Conservation (phyloP, 352 stramenopile species). For the Pythium diclinum region DNA sequence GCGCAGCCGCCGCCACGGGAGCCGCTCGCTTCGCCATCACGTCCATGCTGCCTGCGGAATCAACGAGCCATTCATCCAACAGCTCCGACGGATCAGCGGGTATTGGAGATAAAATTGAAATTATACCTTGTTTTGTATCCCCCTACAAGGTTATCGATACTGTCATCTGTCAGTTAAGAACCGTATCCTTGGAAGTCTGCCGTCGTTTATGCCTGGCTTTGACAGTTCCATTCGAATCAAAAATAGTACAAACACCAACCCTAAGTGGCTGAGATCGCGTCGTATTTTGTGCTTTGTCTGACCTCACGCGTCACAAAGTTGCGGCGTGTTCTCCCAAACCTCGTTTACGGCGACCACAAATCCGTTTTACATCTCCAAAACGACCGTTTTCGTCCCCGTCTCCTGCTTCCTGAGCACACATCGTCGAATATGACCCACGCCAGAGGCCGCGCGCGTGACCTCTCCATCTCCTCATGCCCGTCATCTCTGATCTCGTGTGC, state of each 20-base stretch:
- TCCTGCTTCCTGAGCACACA: not conserved
- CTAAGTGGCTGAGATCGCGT: not conserved
- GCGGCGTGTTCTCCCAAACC: not conserved
- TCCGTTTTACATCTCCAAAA: not conserved
- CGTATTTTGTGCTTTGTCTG: not conserved
- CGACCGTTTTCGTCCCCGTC: not conserved
- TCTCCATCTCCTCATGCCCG: not conserved
- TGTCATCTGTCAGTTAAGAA: not conserved
- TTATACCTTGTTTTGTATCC: not conserved
- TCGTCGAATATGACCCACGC: not conserved
- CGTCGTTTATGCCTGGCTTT: not conserved
- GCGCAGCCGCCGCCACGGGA: slow-evolving; percentile 3
- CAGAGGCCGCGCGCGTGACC: not conserved
- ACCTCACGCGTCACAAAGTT: not conserved
- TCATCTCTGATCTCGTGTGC: slow-evolving; percentile 1
- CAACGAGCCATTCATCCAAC: slow-evolving; percentile 4
- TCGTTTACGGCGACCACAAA: not conserved
- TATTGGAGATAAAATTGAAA: not conserved
- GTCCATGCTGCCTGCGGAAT: not conserved
- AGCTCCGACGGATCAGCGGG: not conserved
- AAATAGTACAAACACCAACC: not conserved
- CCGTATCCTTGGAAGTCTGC: not conserved
- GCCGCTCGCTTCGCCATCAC: not conserved
- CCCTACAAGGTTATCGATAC: not conserved
- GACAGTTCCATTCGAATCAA: not conserved